phyloP scores from a whole-genome alignment of 2,329 filamentous ascomycete genomes.

The Alternaria novae-zelandiae region DNA sequence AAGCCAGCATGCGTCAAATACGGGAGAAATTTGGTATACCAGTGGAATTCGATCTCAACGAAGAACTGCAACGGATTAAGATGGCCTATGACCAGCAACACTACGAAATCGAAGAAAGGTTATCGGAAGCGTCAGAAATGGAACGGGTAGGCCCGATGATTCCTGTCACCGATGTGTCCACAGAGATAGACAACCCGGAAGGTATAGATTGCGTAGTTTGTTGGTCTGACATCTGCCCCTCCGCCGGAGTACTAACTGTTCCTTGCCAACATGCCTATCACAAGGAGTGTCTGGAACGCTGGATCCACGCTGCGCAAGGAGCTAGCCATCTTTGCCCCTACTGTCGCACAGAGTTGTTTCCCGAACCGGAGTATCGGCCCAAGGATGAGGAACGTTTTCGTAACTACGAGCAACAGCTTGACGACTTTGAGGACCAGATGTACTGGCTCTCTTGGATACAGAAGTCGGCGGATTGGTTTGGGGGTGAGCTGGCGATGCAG shows the following conservation, averaged over 20 bases:
- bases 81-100: background rate
- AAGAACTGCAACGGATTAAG: background rate
- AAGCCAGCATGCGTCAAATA: background rate
- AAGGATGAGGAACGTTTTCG: background rate
- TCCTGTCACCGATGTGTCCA: background rate
- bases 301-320: background rate
- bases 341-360: slow-evolving; percentile 9
- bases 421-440: background rate
- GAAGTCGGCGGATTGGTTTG: background rate
- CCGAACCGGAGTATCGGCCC: background rate
- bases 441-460: background rate
- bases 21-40: background rate
- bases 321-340: slow-evolving; percentile 4
- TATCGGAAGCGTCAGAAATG: background rate
- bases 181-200: background rate
- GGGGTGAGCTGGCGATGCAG: background rate
- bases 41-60: background rate
- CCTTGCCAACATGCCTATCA: background rate
- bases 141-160: background rate
- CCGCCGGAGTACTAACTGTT: background rate
- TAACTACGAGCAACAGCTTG: background rate
- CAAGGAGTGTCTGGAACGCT: background rate
- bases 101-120: background rate
- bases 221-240: background rate
- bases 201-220: background rate